Percentiles rank a stretch among this genome's conserved stretches.
phyloP scores from a whole-genome alignment of 805 yeast species.

The Candida oleophila region DNA sequence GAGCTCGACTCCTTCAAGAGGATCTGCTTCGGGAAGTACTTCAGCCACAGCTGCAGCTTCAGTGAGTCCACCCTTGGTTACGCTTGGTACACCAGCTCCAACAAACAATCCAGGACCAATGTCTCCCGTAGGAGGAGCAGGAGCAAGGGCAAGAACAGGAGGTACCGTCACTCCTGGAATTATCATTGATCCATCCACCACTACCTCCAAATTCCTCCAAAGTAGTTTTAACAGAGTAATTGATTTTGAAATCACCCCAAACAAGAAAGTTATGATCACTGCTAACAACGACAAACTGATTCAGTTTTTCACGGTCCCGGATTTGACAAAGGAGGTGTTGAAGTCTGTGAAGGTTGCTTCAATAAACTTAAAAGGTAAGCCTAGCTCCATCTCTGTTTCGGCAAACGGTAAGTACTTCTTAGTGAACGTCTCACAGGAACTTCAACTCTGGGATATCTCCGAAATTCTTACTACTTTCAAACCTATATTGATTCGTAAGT shows the following conservation, averaged over 20 bases:
- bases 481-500: conserved; percentile 58
- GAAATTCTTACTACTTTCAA: conserved; percentile 27
- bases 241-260: conserved; percentile 65
- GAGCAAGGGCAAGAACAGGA: no score
- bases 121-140: no score
- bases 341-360: conserved; percentile 41
- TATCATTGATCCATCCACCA: not conserved
- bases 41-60: not conserved
- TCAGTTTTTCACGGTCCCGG: conserved; percentile 56
- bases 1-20: conserved; percentile 3
- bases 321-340: conserved; percentile 28
- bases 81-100: not conserved
- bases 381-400: conserved; percentile 66
- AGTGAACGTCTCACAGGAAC: conserved; percentile 67
- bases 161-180: not conserved
- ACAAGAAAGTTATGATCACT: conserved; percentile 60
- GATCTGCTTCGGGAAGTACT: not conserved
- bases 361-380: conserved; percentile 52
- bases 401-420: conserved; percentile 52
- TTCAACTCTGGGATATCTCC: conserved; percentile 77
- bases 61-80: not conserved
- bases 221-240: conserved; percentile 51
- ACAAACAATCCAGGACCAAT: no score
- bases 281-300: conserved; percentile 64
- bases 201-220: conserved; percentile 9